Percentiles rank a stretch among this genome's conserved stretches.
Evolutionary conservation across 768 basidiomycete genomes (phyloP).

Genomic region (Kondoa malvinella): DNA sequence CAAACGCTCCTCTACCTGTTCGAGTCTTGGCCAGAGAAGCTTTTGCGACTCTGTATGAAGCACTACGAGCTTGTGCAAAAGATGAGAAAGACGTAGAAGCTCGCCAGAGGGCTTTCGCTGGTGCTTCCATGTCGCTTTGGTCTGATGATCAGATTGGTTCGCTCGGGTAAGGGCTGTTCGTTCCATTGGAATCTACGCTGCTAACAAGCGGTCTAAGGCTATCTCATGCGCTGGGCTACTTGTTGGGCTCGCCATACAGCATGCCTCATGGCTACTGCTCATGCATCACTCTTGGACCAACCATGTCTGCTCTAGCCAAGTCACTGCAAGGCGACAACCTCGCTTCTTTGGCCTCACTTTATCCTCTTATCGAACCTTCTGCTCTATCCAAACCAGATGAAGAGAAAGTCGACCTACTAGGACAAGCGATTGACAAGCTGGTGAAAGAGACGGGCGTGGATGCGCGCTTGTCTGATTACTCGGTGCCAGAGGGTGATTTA

Average conservation of each 20-base stretch:
- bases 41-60: neutral
- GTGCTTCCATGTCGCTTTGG: slow-evolving; percentile 5
- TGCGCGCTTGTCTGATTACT: neutral
- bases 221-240: neutral
- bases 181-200: too few relatives aligned
- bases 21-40: slow-evolving; percentile 2
- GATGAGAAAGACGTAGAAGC: slow-evolving; percentile 4
- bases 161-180: neutral
- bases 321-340: neutral
- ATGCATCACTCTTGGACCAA: slow-evolving; percentile 3
- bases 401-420: neutral
- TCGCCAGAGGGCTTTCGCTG: slow-evolving; percentile 3
- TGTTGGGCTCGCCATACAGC: neutral
- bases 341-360: neutral
- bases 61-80: neutral
- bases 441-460: neutral
- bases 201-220: too few relatives aligned
- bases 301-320: neutral
- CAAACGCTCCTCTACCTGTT: neutral
- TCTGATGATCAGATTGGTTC: neutral
- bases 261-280: slow-evolving; percentile 5
- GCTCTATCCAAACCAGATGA: neutral
- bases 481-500: neutral
- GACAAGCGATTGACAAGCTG: neutral
- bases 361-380: neutral